Conservation (phyloP, 805 yeast species). For the Brettanomyces anomalus region DNA sequence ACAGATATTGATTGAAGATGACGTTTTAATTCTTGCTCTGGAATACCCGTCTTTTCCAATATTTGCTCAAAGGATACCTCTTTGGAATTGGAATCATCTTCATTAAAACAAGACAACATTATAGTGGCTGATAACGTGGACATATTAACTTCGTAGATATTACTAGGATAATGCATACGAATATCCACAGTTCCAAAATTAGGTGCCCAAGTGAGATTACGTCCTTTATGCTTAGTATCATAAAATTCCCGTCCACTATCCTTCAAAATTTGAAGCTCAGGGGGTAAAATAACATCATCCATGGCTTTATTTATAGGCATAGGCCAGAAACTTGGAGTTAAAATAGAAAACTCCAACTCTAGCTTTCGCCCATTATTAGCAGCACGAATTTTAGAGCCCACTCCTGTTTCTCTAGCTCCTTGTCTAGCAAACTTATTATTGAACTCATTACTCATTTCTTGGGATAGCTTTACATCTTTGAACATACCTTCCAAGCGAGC, state of each 20-base stretch:
- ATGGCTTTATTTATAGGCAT: conserved; percentile 33
- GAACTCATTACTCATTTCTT: conserved; percentile 37
- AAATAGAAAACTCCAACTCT: conserved; percentile 41
- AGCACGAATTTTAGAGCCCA: conserved; percentile 6
- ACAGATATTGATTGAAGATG: conserved; percentile 75
- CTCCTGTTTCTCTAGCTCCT: conserved; percentile 13
- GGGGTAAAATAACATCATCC: conserved; percentile 32
- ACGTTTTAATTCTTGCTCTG: conserved; percentile 61
- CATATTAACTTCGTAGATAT: conserved; percentile 70
- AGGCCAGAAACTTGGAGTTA: conserved; percentile 67
- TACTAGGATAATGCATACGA: conserved; percentile 56
- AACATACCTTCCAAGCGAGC: conserved; percentile 82
- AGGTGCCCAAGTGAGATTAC: conserved; percentile 70
- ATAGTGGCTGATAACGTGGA: conserved; percentile 77
- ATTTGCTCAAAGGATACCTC: conserved; percentile 56
- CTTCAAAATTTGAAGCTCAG: conserved; percentile 32
- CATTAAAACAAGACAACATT: conserved; percentile 57
- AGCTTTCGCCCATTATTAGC: conserved; percentile 23
- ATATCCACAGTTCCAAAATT: conserved; percentile 78
- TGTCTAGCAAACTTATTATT: conserved; percentile 10
- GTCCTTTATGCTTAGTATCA: conserved; percentile 40
- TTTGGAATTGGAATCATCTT: conserved; percentile 38
- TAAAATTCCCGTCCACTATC: conserved; percentile 45
- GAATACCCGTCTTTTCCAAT: conserved; percentile 56
- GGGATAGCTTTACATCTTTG: conserved; percentile 60